phyloP scores from a whole-genome alignment of 805 yeast genomes.

The Lipomyces chichibuensis region DNA sequence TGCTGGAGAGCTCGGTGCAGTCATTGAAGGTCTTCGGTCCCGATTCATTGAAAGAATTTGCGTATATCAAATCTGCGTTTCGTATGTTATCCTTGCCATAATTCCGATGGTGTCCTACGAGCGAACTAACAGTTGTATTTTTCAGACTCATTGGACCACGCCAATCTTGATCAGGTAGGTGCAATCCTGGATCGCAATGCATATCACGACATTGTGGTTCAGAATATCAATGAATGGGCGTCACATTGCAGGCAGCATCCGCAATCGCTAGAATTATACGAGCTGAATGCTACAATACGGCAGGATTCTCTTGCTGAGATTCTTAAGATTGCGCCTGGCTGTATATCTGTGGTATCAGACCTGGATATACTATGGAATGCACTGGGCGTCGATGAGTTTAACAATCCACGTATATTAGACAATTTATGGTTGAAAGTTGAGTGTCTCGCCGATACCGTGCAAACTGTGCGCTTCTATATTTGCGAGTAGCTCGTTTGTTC shows the following conservation, averaged over 20 bases:
- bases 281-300: slow-evolving; percentile 17
- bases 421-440: slow-evolving; percentile 16
- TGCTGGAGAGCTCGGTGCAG: slow-evolving; percentile 14
- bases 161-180: neutral
- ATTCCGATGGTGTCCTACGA: neutral
- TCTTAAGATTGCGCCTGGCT: slow-evolving; percentile 8
- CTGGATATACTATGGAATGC: slow-evolving; percentile 18
- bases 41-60: slow-evolving; percentile 19
- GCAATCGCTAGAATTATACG: slow-evolving; percentile 12
- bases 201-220: slow-evolving; percentile 3
- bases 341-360: neutral
- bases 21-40: slow-evolving; percentile 18
- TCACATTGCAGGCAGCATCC: neutral
- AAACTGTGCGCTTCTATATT: slow-evolving; percentile 3
- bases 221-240: slow-evolving; percentile 15
- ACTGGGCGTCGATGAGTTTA: neutral
- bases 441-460: slow-evolving; percentile 3
- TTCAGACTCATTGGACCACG: neutral
- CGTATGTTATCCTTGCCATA: neutral
- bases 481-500: neutral
- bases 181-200: slow-evolving; percentile 3
- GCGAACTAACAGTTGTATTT: neutral
- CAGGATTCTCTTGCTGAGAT: slow-evolving; percentile 19
- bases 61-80: slow-evolving; percentile 12
- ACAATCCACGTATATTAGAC: slow-evolving; percentile 7